Evolutionary conservation across 345 rosid species (phyloP).

Genomic region (Hibiscus mutabilis): DNA sequence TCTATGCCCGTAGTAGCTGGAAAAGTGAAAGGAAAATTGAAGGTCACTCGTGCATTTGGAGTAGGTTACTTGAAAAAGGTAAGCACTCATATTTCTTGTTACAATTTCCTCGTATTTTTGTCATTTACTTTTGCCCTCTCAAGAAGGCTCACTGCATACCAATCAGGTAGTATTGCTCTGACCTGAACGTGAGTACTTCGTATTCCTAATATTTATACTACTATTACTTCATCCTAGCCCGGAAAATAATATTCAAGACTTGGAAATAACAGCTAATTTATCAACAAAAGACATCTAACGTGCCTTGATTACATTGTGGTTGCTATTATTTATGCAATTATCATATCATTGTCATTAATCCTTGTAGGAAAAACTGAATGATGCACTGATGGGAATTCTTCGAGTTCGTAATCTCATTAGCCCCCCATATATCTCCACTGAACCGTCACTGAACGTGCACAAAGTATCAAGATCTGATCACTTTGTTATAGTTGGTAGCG

Average conservation of each 20-base stretch:
- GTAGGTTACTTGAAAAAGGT: conserved; percentile 97
- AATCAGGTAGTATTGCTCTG: not conserved
- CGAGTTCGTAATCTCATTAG: conserved; percentile 78
- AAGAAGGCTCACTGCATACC: not conserved
- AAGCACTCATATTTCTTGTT: not conserved
- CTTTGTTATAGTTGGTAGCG: conserved; percentile 88
- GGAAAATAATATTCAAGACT: not conserved
- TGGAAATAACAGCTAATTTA: not conserved
- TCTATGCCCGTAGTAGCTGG: conserved; percentile 56
- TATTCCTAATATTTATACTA: not conserved
- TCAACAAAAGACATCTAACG: not conserved
- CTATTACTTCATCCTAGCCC: not conserved
- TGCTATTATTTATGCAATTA: not conserved
- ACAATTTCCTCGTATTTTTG: not conserved
- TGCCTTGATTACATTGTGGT: not conserved
- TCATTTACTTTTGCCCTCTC: not conserved
- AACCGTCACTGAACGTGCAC: conserved; percentile 73
- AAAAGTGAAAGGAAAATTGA: conserved; percentile 87
- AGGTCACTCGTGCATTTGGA: conserved; percentile 91
- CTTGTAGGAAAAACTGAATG: conserved; percentile 66
- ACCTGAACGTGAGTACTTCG: not conserved
- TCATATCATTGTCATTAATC: not conserved
- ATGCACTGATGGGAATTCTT: conserved; percentile 94
- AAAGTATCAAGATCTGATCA: conserved; percentile 64
- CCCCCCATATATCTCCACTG: conserved; percentile 82